Evolutionary conservation across 23 red algal species (phyloP).

Genomic region (Cyanidioschyzon merolae): DNA sequence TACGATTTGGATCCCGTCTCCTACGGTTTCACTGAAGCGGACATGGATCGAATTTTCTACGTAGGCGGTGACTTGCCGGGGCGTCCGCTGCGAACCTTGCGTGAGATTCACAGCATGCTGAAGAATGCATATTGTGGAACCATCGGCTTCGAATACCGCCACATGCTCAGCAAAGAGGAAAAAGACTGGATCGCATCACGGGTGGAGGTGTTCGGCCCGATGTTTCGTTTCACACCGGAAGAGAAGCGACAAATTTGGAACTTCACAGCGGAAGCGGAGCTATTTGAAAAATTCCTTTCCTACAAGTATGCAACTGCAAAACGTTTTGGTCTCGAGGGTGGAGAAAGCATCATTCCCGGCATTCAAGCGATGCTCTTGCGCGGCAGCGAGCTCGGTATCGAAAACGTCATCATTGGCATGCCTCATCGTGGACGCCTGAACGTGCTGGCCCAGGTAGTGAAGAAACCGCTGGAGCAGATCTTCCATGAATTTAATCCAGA

Average conservation of each 20-base stretch:
- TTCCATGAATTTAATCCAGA: constrained; percentile 95
- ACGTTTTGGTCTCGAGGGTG: constrained; percentile 92
- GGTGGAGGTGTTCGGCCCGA: constrained; percentile 47
- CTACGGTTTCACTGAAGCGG: constrained; percentile 85
- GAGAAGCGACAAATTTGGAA: constrained; percentile 63
- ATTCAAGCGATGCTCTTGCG: constrained; percentile 79
- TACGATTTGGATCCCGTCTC: constrained; percentile 65
- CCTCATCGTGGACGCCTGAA: constrained; percentile 88
- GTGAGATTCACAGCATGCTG: constrained; percentile 57
- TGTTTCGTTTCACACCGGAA: constrained; percentile 32
- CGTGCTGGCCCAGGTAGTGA: constrained; percentile 74
- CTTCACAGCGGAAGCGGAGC: constrained; percentile 64
- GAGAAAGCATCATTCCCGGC: constrained; percentile 79
- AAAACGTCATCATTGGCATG: constrained; percentile 94
- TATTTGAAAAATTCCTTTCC: constrained; percentile 91
- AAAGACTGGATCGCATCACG: constrained; percentile 95
- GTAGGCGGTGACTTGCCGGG: constrained; percentile 82
- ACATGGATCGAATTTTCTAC: constrained; percentile 94
- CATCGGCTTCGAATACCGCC: constrained; percentile 96
- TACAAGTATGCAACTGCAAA: constrained; percentile 88
- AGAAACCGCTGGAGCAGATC: constrained; percentile 83
- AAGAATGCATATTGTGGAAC: constrained; percentile 78
- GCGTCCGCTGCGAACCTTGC: constrained; percentile 54
- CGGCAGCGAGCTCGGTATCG: constrained; percentile 70
- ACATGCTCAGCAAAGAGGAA: constrained; percentile 88